Conservation (phyloP, 768 basidiomycete species). For the Auricularia heimuer region DNA sequence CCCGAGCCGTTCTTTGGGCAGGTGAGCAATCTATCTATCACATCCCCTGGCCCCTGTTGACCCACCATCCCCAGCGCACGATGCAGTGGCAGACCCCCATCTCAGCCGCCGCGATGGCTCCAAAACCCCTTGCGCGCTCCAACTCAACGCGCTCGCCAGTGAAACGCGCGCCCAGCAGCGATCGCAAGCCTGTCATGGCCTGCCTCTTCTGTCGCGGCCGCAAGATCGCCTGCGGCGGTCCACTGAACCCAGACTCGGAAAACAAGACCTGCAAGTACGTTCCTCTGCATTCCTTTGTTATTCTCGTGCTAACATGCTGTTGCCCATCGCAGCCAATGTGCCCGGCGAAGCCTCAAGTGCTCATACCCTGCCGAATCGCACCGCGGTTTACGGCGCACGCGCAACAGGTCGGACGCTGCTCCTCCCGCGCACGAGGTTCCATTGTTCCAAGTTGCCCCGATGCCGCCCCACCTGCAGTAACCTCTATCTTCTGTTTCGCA, state of each 20-base stretch:
- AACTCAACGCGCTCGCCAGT: not conserved
- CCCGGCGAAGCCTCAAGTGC: conserved; percentile 56
- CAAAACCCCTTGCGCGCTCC: not conserved
- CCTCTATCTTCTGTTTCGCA: too few relatives aligned
- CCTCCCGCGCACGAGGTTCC: not conserved
- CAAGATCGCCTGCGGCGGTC: conserved; percentile 53
- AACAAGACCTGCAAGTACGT: conserved; percentile 58
- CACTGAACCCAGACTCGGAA: conserved; percentile 26
- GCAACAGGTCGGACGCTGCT: conserved; percentile 1
- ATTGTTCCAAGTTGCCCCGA: not conserved
- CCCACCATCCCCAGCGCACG: not conserved
- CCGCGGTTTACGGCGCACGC: conserved; percentile 46
- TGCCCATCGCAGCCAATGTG: conserved; percentile 49
- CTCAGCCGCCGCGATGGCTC: not conserved
- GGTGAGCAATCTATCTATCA: not conserved
- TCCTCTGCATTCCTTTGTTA: conserved; percentile 5
- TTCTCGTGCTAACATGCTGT: conserved; percentile 5
- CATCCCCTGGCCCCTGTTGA: not conserved
- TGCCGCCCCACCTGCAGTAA: not conserved
- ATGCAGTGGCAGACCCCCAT: not conserved
- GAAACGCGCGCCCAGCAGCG: not conserved
- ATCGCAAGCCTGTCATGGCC: conserved; percentile 45
- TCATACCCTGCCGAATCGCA: conserved; percentile 64
- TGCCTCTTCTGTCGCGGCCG: conserved; percentile 58
- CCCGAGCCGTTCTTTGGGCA: not conserved